A percentile compares a stretch with the other conserved stretches of the same genome.
These are phyloP conservation scores for Candida corydali DNA, from an alignment of 805 yeast species.

Conservation along the genomic window DNA sequence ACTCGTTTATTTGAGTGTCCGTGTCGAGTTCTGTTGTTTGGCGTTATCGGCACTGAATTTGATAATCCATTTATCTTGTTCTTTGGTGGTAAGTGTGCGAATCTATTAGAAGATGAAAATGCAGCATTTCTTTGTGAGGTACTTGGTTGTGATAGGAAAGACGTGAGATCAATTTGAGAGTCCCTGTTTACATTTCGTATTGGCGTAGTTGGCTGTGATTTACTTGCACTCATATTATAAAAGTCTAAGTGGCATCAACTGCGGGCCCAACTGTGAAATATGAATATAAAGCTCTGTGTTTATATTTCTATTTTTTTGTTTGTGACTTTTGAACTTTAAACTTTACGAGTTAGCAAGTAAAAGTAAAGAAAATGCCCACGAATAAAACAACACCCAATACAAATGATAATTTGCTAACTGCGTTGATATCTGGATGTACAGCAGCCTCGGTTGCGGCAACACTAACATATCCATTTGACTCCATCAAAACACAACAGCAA, in stretches of 20 bases:
- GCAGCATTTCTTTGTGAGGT: background rate
- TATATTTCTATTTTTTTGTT: too few species aligned
- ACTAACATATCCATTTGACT: slow-evolving; percentile 69
- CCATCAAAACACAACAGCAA: slow-evolving; percentile 61
- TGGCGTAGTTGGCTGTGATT: slow-evolving; percentile 8
- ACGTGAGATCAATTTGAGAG: background rate
- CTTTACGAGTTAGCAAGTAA: too few species aligned
- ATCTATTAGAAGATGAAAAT: background rate
- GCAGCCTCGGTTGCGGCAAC: slow-evolving; percentile 64
- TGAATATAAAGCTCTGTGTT: too few species aligned
- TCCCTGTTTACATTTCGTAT: background rate
- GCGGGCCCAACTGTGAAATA: too few species aligned
- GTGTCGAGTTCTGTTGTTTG: background rate
- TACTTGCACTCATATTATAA: slow-evolving; percentile 3
- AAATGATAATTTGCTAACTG: slow-evolving; percentile 45
- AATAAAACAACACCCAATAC: slow-evolving; percentile 2
- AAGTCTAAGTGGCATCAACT: background rate
- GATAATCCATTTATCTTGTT: slow-evolving; percentile 4
- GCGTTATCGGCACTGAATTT: background rate
- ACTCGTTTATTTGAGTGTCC: background rate
- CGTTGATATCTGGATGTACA: slow-evolving; percentile 54
- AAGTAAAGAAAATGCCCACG: slow-evolving; percentile 4
- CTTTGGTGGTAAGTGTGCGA: slow-evolving; percentile 11
- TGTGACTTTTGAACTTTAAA: too few species aligned
- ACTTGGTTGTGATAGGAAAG: slow-evolving; percentile 1